Base-by-base conservation (phyloP, 2,329 filamentous ascomycete species). In the Scytalidium sp. region DNA sequence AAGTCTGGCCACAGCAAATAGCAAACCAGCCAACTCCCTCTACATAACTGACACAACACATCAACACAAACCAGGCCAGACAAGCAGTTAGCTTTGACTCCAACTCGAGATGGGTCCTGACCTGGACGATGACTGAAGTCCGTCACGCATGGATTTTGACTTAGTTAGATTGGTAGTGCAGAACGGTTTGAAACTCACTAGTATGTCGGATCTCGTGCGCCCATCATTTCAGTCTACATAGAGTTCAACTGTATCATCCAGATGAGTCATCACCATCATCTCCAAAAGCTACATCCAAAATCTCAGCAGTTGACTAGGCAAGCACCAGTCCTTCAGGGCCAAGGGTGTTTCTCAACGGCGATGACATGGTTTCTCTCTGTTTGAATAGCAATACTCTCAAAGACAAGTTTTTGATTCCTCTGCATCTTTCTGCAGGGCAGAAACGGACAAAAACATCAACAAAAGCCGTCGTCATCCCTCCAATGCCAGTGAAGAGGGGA, bases 371-470 rank as follows among this genome's bases (percentile, higher is more conserved):
- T 72, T 83, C 81, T 86, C 83, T 92, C 88, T 78, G 85, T 90
- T 65, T 85, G 88, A 81, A 67, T 75, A 79, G 87, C 90, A 89
- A 81, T 85, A 82, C 85, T 88, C 84, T 88, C 87, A 69, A 77
- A 85, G 90, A 96, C 86, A 84, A 75, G 89, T 94, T 91, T 97
- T 96, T 96, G 87, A 75, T 87, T 92, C 86, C 88, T 85, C 87
- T 84, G 83, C 83, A 59, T 55, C 62, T 61, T 59, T 54, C 42
- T 63, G 81, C 81, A 85, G 83, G 86, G 87, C 84, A 70, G 74
- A 76, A 84, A 79, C 89, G 89, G 80, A 87, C 89, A 96, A 97
- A 96, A 83, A 92, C 90, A 85, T 95, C 90, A 79, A 77, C 79
- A 96, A 97, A 97, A 96, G 83, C 83, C 90, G 89, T 82, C 75